A percentile compares a stretch with the other conserved stretches of the same genome.
These are phyloP conservation scores for Aspergillus brasiliensis DNA, from an alignment of 2,329 filamentous ascomycete species.

Conservation along the genomic window DNA sequence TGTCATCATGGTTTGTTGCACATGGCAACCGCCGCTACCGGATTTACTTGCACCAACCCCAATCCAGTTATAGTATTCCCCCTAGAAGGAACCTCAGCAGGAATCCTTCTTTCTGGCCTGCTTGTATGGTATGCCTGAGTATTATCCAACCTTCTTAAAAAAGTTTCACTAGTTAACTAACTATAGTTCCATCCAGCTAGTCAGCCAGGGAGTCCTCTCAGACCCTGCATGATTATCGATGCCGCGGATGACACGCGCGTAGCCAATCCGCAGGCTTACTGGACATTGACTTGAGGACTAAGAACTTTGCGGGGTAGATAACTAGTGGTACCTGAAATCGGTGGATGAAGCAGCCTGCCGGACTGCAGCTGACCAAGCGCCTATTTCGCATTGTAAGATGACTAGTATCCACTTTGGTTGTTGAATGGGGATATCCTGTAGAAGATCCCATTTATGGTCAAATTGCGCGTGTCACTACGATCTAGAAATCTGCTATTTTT, in stretches of 20 bases:
- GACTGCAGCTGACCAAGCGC: not conserved
- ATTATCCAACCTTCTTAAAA: no score
- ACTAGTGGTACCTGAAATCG: not conserved
- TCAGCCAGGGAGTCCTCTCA: no score
- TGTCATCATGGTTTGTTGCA: slow-evolving; percentile 24
- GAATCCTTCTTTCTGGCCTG: no score
- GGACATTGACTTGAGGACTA: not conserved
- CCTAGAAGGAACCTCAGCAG: no score
- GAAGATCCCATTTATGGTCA: not conserved
- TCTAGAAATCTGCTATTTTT: no score
- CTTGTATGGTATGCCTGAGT: no score
- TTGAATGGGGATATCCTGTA: not conserved
- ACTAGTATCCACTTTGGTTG: not conserved
- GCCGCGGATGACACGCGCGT: no score
- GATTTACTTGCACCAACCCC: not conserved
- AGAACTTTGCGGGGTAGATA: not conserved
- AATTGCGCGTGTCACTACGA: no score
- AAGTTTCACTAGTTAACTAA: no score
- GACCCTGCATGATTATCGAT: no score
- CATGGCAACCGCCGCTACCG: slow-evolving; percentile 6
- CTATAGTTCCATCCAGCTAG: no score
- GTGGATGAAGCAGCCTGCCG: not conserved
- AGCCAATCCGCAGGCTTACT: not conserved
- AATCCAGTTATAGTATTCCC: not conserved
- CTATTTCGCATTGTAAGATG: not conserved